Evolutionary conservation across 106 monocot genomes (phyloP).

Genomic region (Dendrobium nobile): DNA sequence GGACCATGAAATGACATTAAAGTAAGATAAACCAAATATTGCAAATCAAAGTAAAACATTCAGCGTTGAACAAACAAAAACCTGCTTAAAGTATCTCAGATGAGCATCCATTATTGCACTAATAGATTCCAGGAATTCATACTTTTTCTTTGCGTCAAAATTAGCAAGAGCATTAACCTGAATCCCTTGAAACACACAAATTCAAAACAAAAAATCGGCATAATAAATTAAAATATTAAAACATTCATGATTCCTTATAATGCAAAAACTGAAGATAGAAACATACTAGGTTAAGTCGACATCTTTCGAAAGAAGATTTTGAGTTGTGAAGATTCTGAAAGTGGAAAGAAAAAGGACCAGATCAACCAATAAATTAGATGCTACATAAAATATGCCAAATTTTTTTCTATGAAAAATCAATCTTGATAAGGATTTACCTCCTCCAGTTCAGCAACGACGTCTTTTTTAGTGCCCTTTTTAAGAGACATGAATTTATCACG

Average conservation of each 20-base stretch:
- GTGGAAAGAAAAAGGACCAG: conserved; percentile 3
- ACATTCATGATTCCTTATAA: background rate
- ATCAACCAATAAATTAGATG: background rate
- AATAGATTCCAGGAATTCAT: conserved; percentile 92
- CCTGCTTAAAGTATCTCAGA: conserved; percentile 96
- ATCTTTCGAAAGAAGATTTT: conserved; percentile 91
- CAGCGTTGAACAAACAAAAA: background rate
- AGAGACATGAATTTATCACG: conserved; percentile 87
- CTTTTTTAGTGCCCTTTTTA: conserved; percentile 66
- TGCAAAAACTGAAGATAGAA: conserved; percentile 9
- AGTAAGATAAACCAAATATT: conserved; percentile 10
- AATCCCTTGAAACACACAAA: conserved; percentile 43
- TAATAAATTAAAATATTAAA: background rate
- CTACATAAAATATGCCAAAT: background rate
- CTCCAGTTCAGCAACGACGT: conserved; percentile 69
- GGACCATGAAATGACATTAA: background rate
- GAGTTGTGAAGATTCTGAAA: conserved; percentile 80
- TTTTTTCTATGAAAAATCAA: background rate
- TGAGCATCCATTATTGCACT: conserved; percentile 99
- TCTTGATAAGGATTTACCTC: conserved; percentile 43
- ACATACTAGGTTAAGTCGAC: conserved; percentile 94
- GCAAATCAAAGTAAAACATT: conserved; percentile 5
- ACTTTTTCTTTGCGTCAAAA: conserved; percentile 92
- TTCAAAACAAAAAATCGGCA: background rate
- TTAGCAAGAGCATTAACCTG: conserved; percentile 82